phyloP scores from a whole-genome alignment of 495 filamentous ascomycete genomes.

The Xanthoparmelia taractica region DNA sequence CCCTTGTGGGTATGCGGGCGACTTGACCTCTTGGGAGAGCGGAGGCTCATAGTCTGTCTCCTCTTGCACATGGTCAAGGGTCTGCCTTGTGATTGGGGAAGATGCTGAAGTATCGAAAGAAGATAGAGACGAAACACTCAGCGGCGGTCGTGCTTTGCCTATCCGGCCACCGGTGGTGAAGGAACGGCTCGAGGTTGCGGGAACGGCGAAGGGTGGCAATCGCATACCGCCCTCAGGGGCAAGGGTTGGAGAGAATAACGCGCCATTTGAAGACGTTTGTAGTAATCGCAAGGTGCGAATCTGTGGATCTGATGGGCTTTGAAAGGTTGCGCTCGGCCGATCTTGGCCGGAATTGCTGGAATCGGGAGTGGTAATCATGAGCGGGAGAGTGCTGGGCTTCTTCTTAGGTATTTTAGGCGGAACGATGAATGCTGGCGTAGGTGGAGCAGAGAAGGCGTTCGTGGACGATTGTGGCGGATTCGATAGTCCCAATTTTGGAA shows the following conservation, averaged over 20 bases:
- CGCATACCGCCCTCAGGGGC: constrained; percentile 58
- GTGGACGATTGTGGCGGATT: constrained; percentile 38
- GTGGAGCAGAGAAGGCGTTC: constrained; percentile 58
- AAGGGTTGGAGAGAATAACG: constrained; percentile 49
- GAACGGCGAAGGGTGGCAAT: constrained; percentile 43
- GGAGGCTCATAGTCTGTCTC: constrained; percentile 68
- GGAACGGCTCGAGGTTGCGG: constrained; percentile 25
- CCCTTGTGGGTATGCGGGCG: constrained; percentile 85
- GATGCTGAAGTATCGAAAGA: constrained; percentile 20
- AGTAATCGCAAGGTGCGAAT: constrained; percentile 50
- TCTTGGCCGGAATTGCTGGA: constrained; percentile 34
- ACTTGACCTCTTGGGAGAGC: constrained; percentile 70
- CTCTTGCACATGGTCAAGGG: constrained; percentile 47
- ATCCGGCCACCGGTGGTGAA: background rate
- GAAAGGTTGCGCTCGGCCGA: constrained; percentile 38
- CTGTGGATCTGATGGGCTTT: constrained; percentile 43
- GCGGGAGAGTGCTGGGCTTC: constrained; percentile 70
- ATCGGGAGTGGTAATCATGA: constrained; percentile 60
- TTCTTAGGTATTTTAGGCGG: constrained; percentile 59
- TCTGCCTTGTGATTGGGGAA: constrained; percentile 24
- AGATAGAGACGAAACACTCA: constrained; percentile 22
- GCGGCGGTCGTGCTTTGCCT: constrained; percentile 28
- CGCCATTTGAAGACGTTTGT: constrained; percentile 60
- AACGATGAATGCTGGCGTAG: constrained; percentile 75
- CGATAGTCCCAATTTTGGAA: constrained; percentile 42